Evolutionary conservation across 2,329 filamentous ascomycete genomes (phyloP).

Genomic region (Sarocladiaceae sp.): DNA sequence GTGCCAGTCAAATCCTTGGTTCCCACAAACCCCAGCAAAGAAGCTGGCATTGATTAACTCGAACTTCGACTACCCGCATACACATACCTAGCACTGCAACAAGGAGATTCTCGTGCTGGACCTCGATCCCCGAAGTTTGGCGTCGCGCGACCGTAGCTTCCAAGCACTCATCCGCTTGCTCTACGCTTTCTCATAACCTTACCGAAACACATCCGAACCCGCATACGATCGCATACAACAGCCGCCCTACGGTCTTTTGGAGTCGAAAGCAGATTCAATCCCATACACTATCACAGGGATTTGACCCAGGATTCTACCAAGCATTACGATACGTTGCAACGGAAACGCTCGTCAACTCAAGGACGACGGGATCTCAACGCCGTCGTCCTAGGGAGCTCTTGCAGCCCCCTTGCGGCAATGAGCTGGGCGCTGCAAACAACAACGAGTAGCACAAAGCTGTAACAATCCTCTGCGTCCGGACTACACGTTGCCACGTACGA

Average conservation of each 20-base stretch:
- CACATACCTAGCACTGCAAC: too few relatives aligned
- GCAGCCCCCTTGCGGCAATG: neutral
- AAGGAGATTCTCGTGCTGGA: too few relatives aligned
- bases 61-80: neutral
- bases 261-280: neutral
- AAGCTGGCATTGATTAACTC: neutral
- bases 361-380: slow-evolving; percentile 4
- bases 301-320: too few relatives aligned
- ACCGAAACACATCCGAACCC: neutral
- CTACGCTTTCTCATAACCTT: too few relatives aligned
- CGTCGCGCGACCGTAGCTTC: too few relatives aligned
- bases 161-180: too few relatives aligned
- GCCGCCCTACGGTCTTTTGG: neutral
- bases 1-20: neutral
- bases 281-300: neutral
- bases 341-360: neutral
- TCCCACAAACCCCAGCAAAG: neutral
- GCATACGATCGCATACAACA: neutral
- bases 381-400: slow-evolving; percentile 7
- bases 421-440: neutral
- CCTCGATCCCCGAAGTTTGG: too few relatives aligned
- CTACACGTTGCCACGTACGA: too few relatives aligned
- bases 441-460: neutral
- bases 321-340: neutral
- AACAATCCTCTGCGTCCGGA: too few relatives aligned